phyloP scores from a whole-genome alignment of 331 rosid species.

The Malus hybrid region DNA sequence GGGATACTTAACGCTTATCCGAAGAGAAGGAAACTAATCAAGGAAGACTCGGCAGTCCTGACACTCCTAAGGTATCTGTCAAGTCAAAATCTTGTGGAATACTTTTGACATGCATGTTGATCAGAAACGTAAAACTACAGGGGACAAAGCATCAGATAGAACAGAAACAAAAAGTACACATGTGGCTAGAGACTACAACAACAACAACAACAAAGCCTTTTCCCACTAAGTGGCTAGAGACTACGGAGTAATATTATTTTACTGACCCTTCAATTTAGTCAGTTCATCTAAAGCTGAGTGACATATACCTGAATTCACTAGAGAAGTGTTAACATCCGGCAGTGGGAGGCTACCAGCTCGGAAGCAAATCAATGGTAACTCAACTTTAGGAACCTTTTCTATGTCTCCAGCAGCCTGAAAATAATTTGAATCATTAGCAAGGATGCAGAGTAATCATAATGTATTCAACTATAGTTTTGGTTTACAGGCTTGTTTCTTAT shows the following conservation, averaged over 20 bases:
- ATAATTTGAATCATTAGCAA: slow-evolving; percentile 17
- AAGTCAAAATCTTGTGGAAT: not conserved
- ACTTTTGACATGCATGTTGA: not conserved
- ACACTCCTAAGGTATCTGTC: not conserved
- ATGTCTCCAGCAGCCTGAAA: slow-evolving; percentile 52
- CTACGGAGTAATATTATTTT: not conserved
- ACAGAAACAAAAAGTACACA: not conserved
- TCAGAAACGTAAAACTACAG: not conserved
- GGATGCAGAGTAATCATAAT: slow-evolving; percentile 12
- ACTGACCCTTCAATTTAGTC: not conserved
- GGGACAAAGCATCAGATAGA: not conserved
- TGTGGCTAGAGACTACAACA: not conserved
- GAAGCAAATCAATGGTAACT: slow-evolving; percentile 71
- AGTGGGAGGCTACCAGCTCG: slow-evolving; percentile 90
- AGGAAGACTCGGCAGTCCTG: not conserved
- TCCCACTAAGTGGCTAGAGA: not conserved
- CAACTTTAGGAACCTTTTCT: slow-evolving; percentile 43
- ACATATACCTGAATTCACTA: slow-evolving; percentile 45
- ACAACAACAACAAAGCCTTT: too few relatives aligned
- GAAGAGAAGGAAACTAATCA: not conserved
- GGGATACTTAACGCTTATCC: not conserved
- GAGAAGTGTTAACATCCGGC: slow-evolving; percentile 62
- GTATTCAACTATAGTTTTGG: not conserved
- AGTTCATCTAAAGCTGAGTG: not conserved
- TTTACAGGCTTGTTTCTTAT: not conserved